Conservation (phyloP, 1,284 basidiomycete species). For the Sporisorium sorghi region DNA sequence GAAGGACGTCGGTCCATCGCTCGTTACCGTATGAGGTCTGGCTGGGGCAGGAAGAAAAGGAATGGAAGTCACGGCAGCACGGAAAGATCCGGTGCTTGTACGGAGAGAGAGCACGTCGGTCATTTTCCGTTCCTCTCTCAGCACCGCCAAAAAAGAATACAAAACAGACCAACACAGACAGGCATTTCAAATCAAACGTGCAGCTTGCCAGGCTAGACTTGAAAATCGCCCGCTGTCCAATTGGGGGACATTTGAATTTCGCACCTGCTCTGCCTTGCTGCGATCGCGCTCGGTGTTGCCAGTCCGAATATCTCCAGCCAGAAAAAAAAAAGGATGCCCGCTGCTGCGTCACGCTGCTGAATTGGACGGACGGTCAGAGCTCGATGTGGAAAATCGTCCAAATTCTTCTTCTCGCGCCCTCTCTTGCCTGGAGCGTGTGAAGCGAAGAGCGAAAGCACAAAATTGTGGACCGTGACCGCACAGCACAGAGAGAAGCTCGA, state of each 20-base stretch:
- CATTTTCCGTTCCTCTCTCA: background rate
- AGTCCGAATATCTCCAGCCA: constrained; percentile 39
- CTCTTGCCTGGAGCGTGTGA: background rate
- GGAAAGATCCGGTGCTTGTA: constrained; percentile 6
- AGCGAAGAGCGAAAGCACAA: background rate
- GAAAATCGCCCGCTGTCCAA: constrained; percentile 2
- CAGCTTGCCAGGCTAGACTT: no score
- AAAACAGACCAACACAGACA: no score
- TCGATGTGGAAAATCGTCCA: constrained; percentile 2
- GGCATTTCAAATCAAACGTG: no score
- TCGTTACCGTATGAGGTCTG: background rate
- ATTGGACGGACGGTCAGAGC: background rate
- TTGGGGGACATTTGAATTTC: constrained; percentile 4
- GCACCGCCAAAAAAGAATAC: no score
- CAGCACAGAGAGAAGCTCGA: background rate
- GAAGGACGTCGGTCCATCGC: constrained; percentile 1
- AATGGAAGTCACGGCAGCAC: background rate
- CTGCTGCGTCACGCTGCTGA: constrained; percentile 16
- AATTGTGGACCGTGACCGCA: constrained; percentile 4
- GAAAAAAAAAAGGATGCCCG: no score
- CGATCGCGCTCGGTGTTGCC: constrained; percentile 3
- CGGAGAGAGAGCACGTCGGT: constrained; percentile 1
- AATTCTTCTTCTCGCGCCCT: constrained; percentile 10
- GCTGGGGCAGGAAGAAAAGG: background rate
- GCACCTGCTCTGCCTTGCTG: no score